Evolutionary conservation across 495 filamentous ascomycete genomes (phyloP).

Genomic region (Xylaria palmicola): DNA sequence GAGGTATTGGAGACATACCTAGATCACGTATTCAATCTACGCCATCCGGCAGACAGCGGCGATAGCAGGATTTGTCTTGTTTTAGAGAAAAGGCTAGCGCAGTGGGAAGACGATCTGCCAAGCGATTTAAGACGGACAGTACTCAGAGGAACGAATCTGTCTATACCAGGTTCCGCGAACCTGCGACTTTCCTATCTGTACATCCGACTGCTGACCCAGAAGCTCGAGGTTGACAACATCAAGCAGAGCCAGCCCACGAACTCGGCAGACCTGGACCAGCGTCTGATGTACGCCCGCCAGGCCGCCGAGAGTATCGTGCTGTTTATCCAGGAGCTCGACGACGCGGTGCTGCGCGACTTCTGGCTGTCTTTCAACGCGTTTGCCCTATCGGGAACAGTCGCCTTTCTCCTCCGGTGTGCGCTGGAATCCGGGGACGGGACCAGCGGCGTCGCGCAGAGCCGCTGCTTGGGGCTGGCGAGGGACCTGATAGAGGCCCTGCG

Average conservation of each 20-base stretch:
- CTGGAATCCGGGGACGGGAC: not conserved
- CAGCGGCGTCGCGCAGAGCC: not conserved
- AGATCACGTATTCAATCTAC: not conserved
- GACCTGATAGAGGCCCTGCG: not conserved
- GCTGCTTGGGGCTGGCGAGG: not conserved
- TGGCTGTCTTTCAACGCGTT: not conserved
- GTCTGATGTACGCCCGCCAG: not conserved
- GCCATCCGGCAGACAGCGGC: not conserved
- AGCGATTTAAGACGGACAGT: not conserved
- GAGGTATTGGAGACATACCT: not conserved
- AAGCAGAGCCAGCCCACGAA: not conserved
- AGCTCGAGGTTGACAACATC: not conserved
- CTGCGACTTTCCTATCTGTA: not conserved
- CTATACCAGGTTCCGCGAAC: not conserved
- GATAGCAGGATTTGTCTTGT: not conserved
- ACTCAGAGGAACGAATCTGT: not conserved
- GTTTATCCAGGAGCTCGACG: not conserved
- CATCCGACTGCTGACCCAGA: not conserved
- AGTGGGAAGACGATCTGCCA: not conserved
- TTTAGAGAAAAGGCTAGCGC: not conserved
- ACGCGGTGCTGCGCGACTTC: not conserved
- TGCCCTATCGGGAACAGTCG: not conserved
- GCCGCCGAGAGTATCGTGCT: not conserved
- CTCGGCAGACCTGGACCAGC: not conserved
- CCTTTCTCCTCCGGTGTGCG: not conserved